Evolutionary conservation across 768 basidiomycete genomes (phyloP), one percentile per base, ranked within the genome.

Genomic region (Mycena filopes): DNA sequence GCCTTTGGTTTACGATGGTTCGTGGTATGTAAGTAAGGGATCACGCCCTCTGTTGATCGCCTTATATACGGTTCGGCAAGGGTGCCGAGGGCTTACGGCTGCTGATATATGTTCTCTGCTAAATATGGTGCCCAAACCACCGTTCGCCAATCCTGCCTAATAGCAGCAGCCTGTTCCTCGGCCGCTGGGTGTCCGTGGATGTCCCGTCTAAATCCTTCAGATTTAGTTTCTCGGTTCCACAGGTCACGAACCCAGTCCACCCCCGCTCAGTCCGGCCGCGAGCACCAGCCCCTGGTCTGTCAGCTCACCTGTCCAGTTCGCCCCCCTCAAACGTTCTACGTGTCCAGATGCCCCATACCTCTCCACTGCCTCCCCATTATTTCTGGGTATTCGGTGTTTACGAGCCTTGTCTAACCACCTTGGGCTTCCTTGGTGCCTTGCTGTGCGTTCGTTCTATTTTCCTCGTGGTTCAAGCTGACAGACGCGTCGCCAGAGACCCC

Each of bases 351-450:
- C 76, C 74, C 31, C 77, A 82, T 18, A 74, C 77, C 41, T 90
- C 91, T 66, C 88, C 92, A 42, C 82, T 94, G 69, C 91, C 92
- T 21, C 83, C 86, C 70, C 82, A 87, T 64, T 94, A 94, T 78
- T 93, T 87, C 77, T 82, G 86, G 46, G 81, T 90, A 66, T 94
- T 94, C 71, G 90, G 87, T 28, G 80, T 87, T 57, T 93, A 90
- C 72, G 92, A 94, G 76, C 92, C 92, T 0, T 80, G 87, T 28
- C 76, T 94, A 60, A 87, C 89, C 21, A 75, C 82, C 23, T 71
- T 86, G 46, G 91, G 92, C 36, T 87, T 92, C 74, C 66, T 92
- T 45, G 92, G 92, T 6, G 81, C 91, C 15, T 25, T 69, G 25
- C 3, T 73, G 89, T 21, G 76, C 76, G 83, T 84, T 64, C 80